Percentiles rank a stretch among this genome's conserved stretches.
phyloP scores from a whole-genome alignment of 306 rosid genomes.

The Prunus mongolica region DNA sequence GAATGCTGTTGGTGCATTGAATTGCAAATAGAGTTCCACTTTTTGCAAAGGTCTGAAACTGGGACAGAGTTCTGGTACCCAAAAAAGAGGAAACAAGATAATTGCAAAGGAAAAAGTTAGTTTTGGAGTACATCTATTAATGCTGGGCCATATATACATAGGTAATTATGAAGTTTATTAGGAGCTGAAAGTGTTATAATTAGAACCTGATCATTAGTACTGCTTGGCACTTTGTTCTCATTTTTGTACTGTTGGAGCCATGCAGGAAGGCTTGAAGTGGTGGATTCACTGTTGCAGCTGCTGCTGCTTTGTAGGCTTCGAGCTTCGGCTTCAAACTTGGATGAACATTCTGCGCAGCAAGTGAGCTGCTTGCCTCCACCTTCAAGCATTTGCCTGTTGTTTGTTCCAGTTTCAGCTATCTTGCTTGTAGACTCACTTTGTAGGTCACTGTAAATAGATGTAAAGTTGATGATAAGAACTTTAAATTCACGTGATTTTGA shows the following conservation, averaged over 20 bases:
- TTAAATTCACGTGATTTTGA: neutral
- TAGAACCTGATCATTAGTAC: slow-evolving; percentile 59
- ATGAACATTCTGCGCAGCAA: slow-evolving; percentile 51
- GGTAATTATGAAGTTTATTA: neutral
- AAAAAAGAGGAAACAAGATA: slow-evolving; percentile 7
- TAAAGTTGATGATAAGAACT: slow-evolving; percentile 13
- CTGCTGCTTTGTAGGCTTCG: slow-evolving; percentile 50
- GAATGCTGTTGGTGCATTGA: slow-evolving; percentile 52
- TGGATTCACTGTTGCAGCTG: slow-evolving; percentile 50
- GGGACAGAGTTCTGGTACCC: slow-evolving; percentile 52
- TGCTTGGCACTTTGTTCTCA: slow-evolving; percentile 41
- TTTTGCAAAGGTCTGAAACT: slow-evolving; percentile 64
- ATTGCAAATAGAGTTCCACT: slow-evolving; percentile 67
- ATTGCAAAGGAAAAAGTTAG: slow-evolving; percentile 35
- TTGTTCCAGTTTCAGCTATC: slow-evolving; percentile 47
- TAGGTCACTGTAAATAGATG: slow-evolving; percentile 45
- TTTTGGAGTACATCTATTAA: slow-evolving; percentile 24
- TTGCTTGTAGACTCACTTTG: slow-evolving; percentile 42
- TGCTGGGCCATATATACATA: neutral
- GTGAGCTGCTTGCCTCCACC: slow-evolving; percentile 39
- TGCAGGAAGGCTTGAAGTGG: slow-evolving; percentile 83
- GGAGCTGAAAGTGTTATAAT: slow-evolving; percentile 2
- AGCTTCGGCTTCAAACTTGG: slow-evolving; percentile 53
- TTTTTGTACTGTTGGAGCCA: slow-evolving; percentile 94
- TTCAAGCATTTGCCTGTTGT: slow-evolving; percentile 29